Conservation (phyloP, 78 protist genomes). For the Mantamonas sphyraenae region DNA sequence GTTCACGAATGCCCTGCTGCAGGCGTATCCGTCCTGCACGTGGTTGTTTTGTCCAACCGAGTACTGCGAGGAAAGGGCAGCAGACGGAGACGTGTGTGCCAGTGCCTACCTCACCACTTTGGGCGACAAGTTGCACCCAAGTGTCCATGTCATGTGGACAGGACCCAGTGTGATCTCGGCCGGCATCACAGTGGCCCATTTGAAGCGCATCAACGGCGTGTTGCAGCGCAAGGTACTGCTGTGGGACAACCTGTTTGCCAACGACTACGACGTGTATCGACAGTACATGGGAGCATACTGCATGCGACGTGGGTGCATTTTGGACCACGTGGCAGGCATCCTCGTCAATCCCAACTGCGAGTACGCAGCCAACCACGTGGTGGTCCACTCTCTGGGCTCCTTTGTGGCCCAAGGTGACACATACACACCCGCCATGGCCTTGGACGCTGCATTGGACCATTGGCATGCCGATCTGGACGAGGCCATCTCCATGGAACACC, state of each 20-base stretch:
- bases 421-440: not conserved
- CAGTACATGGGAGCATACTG: not conserved
- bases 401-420: not conserved
- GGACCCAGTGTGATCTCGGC: not conserved
- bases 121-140: not conserved
- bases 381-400: not conserved
- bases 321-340: not conserved
- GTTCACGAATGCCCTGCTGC: not conserved
- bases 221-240: not conserved
- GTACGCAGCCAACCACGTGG: not conserved
- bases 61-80: not conserved
- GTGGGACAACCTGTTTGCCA: conserved; percentile 17
- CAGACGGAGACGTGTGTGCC: not conserved
- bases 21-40: not conserved
- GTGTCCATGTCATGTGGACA: conserved; percentile 4
- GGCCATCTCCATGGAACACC: too few relatives aligned
- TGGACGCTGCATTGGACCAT: too few relatives aligned
- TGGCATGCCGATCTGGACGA: too few relatives aligned
- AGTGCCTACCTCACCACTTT: not conserved
- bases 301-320: not conserved
- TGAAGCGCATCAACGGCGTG: not conserved
- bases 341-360: conserved; percentile 12
- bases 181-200: not conserved
- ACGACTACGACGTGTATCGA: conserved; percentile 6
- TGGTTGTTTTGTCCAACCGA: conserved; percentile 8